Percentiles rank a stretch among this genome's conserved stretches.
phyloP scores from a whole-genome alignment of 73 alveolate genomes.

The Tetrahymena malaccensis region DNA sequence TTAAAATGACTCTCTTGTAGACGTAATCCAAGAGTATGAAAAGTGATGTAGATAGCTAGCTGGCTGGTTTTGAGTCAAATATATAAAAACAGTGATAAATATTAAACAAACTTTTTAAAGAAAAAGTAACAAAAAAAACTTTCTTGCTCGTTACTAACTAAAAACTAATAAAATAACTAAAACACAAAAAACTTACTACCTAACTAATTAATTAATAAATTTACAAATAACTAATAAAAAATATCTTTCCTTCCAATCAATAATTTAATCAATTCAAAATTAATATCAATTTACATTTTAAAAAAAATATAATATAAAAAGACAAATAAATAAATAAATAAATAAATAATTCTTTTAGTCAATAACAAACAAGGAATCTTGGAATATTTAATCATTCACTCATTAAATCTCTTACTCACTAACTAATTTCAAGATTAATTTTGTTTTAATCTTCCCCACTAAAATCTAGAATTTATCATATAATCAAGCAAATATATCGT shows the following conservation, averaged over 20 bases:
- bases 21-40: not conserved
- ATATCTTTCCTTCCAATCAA: not conserved
- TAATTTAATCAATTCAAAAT: not conserved
- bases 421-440: too few species aligned
- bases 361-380: not conserved
- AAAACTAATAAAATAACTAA: too few species aligned
- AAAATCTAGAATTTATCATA: not conserved
- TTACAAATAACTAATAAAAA: not conserved
- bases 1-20: not conserved
- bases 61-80: too few species aligned
- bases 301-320: too few species aligned
- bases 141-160: not conserved
- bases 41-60: not conserved
- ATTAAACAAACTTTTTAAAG: too few species aligned
- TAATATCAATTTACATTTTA: not conserved
- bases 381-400: not conserved
- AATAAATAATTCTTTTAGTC: not conserved
- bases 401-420: not conserved
- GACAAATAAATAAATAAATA: not conserved
- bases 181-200: not conserved
- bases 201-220: too few species aligned
- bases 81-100: too few species aligned
- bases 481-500: too few species aligned
- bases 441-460: too few species aligned
- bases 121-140: too few species aligned